Base-by-base conservation (phyloP, 495 filamentous ascomycete species). In the Cladorrhinum samala region DNA sequence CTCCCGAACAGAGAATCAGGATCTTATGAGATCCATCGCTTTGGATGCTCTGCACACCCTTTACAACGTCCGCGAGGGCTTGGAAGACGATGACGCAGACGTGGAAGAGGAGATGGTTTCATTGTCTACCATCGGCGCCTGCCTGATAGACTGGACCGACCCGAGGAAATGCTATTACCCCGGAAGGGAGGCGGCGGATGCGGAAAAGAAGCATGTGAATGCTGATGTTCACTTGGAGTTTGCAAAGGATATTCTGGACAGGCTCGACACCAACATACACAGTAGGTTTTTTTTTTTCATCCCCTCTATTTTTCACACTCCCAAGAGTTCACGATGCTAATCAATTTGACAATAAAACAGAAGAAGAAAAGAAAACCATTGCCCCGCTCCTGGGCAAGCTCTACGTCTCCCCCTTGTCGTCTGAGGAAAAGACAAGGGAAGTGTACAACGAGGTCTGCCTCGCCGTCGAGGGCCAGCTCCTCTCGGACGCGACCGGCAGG, bases 131-230 rank as follows among this genome's bases (percentile, higher is more conserved):
- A 86, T 96, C 27, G 80, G 84, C 23, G 85, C 83, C 2, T 90
- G 93, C 70, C 68, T 98, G 1, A 79, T 89, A 1, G 93, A 98
- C 64, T 98, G 93, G 93, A 97, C 93, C 3, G 93, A 98, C 68
- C 89, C 91, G 50, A 78, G 94, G 17, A 87, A 91, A 61, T 86
- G 91, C 49, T 84, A 93, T 47, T 80, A 84, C 1, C 77, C 88
- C 9, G 83, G 79, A 1, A 73, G 80, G 39, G 44, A 45, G 11
- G 36, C 39, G 2, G 72, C 75, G 30, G 80, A 82, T 9, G 82
- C 77, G 21, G 68, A 83, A 25, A 79, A 78, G 60, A 82, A 79
- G 57, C 73, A 73, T 9, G 77, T 82, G 11, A 82, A 84, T 46
- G 81, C 79, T 2, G 81, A 87, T 51, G 77, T 86, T 30, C 88